Evolutionary conservation across 1,284 basidiomycete genomes (phyloP).

Genomic region (Irpex rosettiformis): DNA sequence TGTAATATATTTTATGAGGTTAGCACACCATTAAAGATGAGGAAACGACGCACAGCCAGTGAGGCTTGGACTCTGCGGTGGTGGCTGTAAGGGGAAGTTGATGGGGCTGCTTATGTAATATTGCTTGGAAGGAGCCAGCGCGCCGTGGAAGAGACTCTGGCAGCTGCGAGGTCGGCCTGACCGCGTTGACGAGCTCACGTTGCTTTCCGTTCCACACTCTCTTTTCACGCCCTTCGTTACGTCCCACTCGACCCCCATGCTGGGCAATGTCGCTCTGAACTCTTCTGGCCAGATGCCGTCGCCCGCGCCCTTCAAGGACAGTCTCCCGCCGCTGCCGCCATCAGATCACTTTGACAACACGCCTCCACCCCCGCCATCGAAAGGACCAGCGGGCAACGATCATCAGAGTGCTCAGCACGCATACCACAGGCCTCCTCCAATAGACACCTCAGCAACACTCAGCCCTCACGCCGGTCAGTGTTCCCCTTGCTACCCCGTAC

Average conservation of each 20-base stretch:
- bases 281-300: constrained; percentile 27
- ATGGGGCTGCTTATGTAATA: not conserved
- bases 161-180: too few relatives aligned
- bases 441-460: constrained; percentile 27
- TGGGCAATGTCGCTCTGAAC: constrained; percentile 11
- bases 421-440: constrained; percentile 23
- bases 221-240: constrained; percentile 16
- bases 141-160: not conserved
- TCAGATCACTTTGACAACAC: constrained; percentile 22
- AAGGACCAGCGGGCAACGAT: constrained; percentile 23
- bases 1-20: too few relatives aligned
- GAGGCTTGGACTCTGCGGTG: too few relatives aligned
- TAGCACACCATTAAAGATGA: too few relatives aligned
- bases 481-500: not conserved
- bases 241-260: constrained; percentile 21
- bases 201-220: constrained; percentile 9
- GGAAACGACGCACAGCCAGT: too few relatives aligned
- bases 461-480: constrained; percentile 23
- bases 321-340: constrained; percentile 34
- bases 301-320: constrained; percentile 26
- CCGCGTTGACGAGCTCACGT: too few relatives aligned
- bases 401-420: constrained; percentile 10
- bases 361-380: constrained; percentile 34
- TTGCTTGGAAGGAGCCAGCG: not conserved
- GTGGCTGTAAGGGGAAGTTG: not conserved